Base-by-base conservation (phyloP, 345 rosid species). In the Diplotaxis tenuifolia region DNA sequence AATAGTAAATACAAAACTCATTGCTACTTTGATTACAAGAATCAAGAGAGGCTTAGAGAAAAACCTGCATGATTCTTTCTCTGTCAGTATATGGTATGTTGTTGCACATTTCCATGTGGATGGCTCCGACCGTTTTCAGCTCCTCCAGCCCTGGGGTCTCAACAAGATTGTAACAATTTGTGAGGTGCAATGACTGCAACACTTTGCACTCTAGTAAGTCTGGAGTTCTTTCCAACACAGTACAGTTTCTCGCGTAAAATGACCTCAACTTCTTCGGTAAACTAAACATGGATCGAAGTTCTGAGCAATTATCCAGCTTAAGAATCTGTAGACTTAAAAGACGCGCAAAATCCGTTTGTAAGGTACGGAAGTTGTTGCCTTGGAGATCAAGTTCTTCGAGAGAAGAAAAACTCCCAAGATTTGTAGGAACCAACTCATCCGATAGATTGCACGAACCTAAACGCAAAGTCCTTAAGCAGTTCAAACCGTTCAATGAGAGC, bases 71-170 rank as follows among this genome's bases (percentile, higher is more conserved):
- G 64, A 72, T 54, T 5, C 5, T 63, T 27, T 63, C 76, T 54
- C 29, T 1, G n/a, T 38, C 6, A 4, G 40, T 4, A 47, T 1
- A 25, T 31, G 72, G 0, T 10, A 74, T 31, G 1, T 34, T 8
- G 27, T 9, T 74, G 66, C 77, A 74, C 77, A 65, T 74, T 65
- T 74, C 77, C 71, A 66, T 74, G 27, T 67, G 78, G 61, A 66
- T 66, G 55, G 27, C 7, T 12, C 64, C 21, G 66, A 66, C 71
- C 0, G 4, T 31, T 66, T 57, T 19, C 29, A 66, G 53, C 66
- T 42, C 23, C 22, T 74, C 72, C 27, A 73, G 65, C 25, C 71
- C 77, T 0, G 59, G 77, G 11, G 65, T 40, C 23, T 65, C 65
- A 2, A 42, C 58, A 28, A 73, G 59, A 1, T 10, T 56, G 15